Evolutionary conservation across 352 stramenopile genomes (phyloP), one percentile per base, ranked within the genome.

Genomic region (Globisporangium cylindrosporum): DNA sequence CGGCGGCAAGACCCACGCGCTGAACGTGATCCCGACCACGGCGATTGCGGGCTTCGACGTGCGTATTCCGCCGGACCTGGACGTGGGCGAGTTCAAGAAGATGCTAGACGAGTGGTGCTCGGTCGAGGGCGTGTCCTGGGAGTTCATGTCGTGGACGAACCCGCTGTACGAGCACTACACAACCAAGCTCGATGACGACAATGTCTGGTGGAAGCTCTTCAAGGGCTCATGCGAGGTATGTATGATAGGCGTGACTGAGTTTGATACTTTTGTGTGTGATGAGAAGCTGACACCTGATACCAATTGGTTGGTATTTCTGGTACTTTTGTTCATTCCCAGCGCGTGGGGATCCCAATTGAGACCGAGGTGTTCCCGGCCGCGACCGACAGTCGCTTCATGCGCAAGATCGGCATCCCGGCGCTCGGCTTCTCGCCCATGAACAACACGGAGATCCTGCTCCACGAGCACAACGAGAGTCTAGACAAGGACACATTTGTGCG

Each of bases 381-480:
- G 2, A 98, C 95, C 6, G 95, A 98, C 78, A 97, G 85, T 46
- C 78, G 95, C 27, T 98, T 97, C 75, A 62, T 98, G 20, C 78
- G 95, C 57, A 79, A 84, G 27, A 57, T 98, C n/a, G 92, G 91
- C 14, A 89, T 98, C 56, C 86, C 88, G 32, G 94, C 94, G 15
- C 78, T 98, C 57, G 95, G 94, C n/a, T 98, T 91, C 63, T 97
- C 87, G 51, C 95, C 95, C 14, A 98, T 98, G 91, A 80, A 84
- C 61, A 95, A 97, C 64, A 97, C 89, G 1, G 85, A 95, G 62
- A 96, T 98, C 34, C 72, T 98, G 60, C 77, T 98, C 24, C 95
- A 98, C 70, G 95, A 98, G 80, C 92, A 98, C 82, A 97, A 98
- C 74, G 95, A 98, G 76, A 96, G 92, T 59, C 76, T 98, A 38